Base-by-base conservation (phyloP, 345 rosid genomes). In the Iberis pinnata region DNA sequence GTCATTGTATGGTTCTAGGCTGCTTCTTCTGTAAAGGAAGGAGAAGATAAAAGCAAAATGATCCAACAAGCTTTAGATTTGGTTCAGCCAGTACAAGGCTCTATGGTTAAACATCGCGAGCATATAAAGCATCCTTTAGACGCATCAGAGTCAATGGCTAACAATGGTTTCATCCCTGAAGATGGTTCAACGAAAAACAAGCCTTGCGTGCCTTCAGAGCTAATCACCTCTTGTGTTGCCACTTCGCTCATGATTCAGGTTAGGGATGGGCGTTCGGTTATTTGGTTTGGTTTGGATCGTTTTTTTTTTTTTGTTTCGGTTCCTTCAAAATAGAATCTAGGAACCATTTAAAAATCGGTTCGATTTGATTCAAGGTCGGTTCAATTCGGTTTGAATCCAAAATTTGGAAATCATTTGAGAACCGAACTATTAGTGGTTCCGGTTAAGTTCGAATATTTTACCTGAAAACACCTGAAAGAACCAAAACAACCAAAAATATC, bases 201-300 rank as follows among this genome's bases (percentile, higher is more conserved):
- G 54, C 69, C 75, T 45, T 78, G 68, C 68, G 71, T 82, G 47
- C 97, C 88, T 19, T 76, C 85, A 0, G 88, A 86, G 60, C 81
- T 88, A 11, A 78, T 88, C 62, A 68, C 85, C 18, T 86, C 99
- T 10, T 88, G 97, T 51, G 95, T 88, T 10, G 84, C 95, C 58
- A 60, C 95, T 47, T 73, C 83, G 80, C 80, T 78, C 56, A 81
- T 86, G 94, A 74, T 88, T 62, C 95, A 83, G 94, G 99, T 83
- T n/a, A n/a, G n/a, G n/a, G n/a, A n/a, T n/a, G n/a, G n/a, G n/a
- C n/a, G n/a, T n/a, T n/a, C n/a, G n/a, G n/a, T n/a, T n/a, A n/a
- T n/a, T n/a, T n/a, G n/a, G n/a, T n/a, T n/a, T n/a, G n/a, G n/a
- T n/a, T n/a, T n/a, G n/a, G n/a, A n/a, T n/a, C n/a, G n/a, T n/a